phyloP scores from a whole-genome alignment of 2,329 filamentous ascomycete genomes.

The Lasiodiplodia gonubiensis region DNA sequence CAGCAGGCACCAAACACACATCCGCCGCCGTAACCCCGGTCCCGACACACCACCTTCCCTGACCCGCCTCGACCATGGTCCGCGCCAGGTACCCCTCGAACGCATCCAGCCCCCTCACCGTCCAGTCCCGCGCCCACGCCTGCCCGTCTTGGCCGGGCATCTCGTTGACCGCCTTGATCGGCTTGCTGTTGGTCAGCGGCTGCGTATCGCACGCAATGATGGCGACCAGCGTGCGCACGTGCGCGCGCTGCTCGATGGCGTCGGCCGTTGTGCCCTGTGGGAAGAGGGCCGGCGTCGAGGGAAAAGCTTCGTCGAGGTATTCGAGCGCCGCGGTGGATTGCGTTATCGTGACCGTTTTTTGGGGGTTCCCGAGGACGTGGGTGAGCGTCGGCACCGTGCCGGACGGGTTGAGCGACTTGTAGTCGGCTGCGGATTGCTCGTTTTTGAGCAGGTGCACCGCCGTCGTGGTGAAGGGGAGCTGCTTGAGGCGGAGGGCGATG shows the following conservation, averaged over 20 bases:
- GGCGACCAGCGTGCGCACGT: conserved; percentile 58
- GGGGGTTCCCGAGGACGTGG: conserved; percentile 29
- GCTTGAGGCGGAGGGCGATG: conserved; percentile 55
- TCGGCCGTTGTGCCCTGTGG: conserved; percentile 47
- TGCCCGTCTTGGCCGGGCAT: conserved; percentile 53
- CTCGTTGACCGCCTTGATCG: conserved; percentile 56
- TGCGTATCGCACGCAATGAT: conserved; percentile 66
- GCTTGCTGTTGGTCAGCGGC: conserved; percentile 64
- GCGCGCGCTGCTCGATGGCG: conserved; percentile 50
- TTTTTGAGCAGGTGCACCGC: conserved; percentile 61
- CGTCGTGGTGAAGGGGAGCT: conserved; percentile 54
- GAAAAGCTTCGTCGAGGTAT: conserved; percentile 64
- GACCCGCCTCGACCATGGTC: conserved; percentile 32
- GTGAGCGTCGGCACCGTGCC: conserved; percentile 43
- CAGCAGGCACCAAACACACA: conserved; percentile 62
- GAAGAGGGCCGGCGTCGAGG: conserved; percentile 51
- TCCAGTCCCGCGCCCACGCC: conserved; percentile 60
- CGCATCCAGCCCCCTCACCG: conserved; percentile 60
- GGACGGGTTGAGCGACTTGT: conserved; percentile 59
- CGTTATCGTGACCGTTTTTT: conserved; percentile 47
- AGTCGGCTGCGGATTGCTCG: conserved; percentile 56
- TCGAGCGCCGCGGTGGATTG: conserved; percentile 65
- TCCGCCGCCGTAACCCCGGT: conserved; percentile 64
- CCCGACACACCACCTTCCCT: conserved; percentile 62
- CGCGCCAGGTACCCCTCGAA: conserved; percentile 56